Conservation (phyloP, 2,329 filamentous ascomycete species). For the Coniella vitis region DNA sequence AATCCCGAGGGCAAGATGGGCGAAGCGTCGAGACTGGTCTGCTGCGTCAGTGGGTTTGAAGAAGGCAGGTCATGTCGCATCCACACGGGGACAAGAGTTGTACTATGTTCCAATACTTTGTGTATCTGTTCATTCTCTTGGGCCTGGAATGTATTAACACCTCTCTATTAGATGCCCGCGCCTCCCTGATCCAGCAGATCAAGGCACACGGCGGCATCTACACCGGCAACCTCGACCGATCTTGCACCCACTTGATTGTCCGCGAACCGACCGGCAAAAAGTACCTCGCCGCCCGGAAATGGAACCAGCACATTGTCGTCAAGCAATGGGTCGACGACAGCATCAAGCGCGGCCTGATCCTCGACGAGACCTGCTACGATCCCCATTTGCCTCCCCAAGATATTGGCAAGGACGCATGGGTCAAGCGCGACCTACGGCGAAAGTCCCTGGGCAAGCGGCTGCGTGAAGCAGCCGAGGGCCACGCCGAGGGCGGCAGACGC, state of each 20-base stretch:
- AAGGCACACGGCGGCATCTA: conserved; percentile 72
- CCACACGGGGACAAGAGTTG: too few species aligned
- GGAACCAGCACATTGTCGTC: conserved; percentile 74
- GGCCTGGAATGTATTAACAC: background rate
- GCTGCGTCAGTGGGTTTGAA: conserved; percentile 53
- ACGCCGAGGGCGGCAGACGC: conserved; percentile 54
- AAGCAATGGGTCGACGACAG: conserved; percentile 82
- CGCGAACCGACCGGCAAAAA: conserved; percentile 76
- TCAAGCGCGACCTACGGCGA: conserved; percentile 42
- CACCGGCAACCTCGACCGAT: conserved; percentile 77
- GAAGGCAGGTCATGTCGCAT: conserved; percentile 41
- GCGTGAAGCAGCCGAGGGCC: conserved; percentile 40
- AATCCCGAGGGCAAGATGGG: conserved; percentile 21
- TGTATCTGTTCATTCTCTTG: too few species aligned
- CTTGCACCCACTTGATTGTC: conserved; percentile 82
- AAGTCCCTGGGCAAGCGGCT: conserved; percentile 51
- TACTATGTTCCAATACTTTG: too few species aligned
- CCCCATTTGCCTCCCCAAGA: conserved; percentile 62
- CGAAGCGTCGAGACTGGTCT: conserved; percentile 36
- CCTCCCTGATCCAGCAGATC: conserved; percentile 62
- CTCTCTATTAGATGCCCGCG: conserved; percentile 50
- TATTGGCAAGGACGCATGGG: conserved; percentile 74
- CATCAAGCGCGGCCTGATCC: conserved; percentile 76
- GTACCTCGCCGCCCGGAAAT: conserved; percentile 78
- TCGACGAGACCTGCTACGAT: conserved; percentile 82